A percentile compares a stretch with the other conserved stretches of the same genome.
Evolutionary conservation across 2,329 filamentous ascomycete species (phyloP).

Genomic region (Fusarium anthophilum): DNA sequence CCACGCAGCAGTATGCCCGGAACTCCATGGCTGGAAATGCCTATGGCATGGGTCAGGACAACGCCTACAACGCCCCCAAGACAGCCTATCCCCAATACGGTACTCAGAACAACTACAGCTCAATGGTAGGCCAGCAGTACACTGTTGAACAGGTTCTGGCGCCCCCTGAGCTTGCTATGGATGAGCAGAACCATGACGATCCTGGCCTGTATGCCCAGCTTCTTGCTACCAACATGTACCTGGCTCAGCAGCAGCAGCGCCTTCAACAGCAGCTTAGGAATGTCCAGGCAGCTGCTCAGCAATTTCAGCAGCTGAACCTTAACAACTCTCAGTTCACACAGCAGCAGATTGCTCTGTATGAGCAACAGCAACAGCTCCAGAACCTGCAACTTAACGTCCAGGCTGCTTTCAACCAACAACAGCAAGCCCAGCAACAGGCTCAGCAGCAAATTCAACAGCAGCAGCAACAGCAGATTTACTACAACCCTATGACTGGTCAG

Average conservation of each 20-base stretch:
- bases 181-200: conserved; percentile 77
- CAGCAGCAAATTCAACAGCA: conserved; percentile 60
- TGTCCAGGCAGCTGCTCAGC: conserved; percentile 84
- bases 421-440: conserved; percentile 54
- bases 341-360: conserved; percentile 58
- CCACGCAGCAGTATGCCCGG: conserved; percentile 55
- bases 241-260: conserved; percentile 93
- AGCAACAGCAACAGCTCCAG: conserved; percentile 54
- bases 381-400: conserved; percentile 52
- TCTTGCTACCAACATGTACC: conserved; percentile 88
- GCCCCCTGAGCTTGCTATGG: conserved; percentile 81
- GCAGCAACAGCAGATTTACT: conserved; percentile 82
- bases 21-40: conserved; percentile 56
- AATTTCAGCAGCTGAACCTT: conserved; percentile 81
- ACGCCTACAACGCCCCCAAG: conserved; percentile 62
- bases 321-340: conserved; percentile 61
- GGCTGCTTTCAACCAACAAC: conserved; percentile 48
- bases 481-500: conserved; percentile 87
- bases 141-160: conserved; percentile 90
- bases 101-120: conserved; percentile 46
- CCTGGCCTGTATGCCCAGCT: conserved; percentile 88
- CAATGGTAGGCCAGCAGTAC: conserved; percentile 61
- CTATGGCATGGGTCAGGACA: conserved; percentile 56
- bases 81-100: conserved; percentile 64
- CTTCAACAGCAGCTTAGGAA: conserved; percentile 91